A percentile compares a stretch with the other conserved stretches of the same genome.
phyloP scores from a whole-genome alignment of 2,329 filamentous ascomycete genomes.

The Stemphylium beticola region DNA sequence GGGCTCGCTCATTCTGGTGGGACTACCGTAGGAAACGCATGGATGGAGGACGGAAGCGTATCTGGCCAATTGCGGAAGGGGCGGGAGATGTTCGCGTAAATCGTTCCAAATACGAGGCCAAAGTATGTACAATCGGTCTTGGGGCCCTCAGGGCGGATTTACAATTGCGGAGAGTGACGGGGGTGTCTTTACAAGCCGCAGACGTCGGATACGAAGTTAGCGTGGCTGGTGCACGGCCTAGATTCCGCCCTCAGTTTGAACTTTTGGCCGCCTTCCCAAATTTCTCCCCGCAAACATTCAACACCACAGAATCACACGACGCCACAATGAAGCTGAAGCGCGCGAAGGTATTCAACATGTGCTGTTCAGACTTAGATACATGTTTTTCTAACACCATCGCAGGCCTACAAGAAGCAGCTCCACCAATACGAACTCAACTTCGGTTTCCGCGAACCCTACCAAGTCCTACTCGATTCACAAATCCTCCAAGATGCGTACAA shows the following conservation, averaged over 20 bases:
- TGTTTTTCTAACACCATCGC: conserved; percentile 54
- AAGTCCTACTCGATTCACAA: conserved; percentile 77
- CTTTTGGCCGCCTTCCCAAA: conserved; percentile 17
- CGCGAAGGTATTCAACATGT: conserved; percentile 28
- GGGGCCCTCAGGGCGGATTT: conserved; percentile 17
- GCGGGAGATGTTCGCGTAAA: neutral
- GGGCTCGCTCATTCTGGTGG: conserved; percentile 36
- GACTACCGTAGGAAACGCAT: conserved; percentile 24
- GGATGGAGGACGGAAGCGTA: conserved; percentile 7
- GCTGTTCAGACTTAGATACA: no score
- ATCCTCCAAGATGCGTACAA: conserved; percentile 81
- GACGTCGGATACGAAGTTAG: conserved; percentile 13
- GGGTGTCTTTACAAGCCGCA: conserved; percentile 20
- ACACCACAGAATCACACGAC: conserved; percentile 7
- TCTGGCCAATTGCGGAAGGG: neutral
- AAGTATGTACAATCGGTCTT: conserved; percentile 16
- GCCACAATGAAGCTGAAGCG: conserved; percentile 43
- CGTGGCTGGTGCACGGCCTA: conserved; percentile 15
- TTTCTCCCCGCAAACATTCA: conserved; percentile 16
- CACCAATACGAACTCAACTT: conserved; percentile 87
- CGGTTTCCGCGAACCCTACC: conserved; percentile 92
- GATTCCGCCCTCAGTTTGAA: conserved; percentile 14
- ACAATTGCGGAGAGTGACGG: conserved; percentile 25
- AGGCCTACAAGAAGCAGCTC: conserved; percentile 90
- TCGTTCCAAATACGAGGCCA: neutral